Evolutionary conservation across 1,139 yeast genomes (phyloP).

Genomic region (Pichia sp.): DNA sequence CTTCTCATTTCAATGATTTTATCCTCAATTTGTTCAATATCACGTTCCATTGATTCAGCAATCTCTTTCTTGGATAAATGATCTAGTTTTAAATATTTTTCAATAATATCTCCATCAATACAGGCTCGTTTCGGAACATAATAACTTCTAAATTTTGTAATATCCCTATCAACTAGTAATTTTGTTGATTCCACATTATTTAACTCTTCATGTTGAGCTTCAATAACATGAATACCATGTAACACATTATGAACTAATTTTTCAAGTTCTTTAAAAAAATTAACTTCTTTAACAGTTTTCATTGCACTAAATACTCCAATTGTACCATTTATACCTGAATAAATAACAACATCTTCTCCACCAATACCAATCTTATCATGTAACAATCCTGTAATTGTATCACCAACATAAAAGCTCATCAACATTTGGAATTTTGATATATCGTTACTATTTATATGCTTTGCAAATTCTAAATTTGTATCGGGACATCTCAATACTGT

Average conservation of each 20-base stretch:
- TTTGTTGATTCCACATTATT: constrained; percentile 11
- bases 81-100: constrained; percentile 40
- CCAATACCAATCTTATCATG: constrained; percentile 52
- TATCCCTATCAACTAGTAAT: constrained; percentile 57
- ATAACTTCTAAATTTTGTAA: constrained; percentile 62
- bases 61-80: constrained; percentile 39
- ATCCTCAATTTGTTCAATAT: constrained; percentile 54
- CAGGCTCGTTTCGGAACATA: constrained; percentile 71
- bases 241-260: constrained; percentile 37
- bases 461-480: constrained; percentile 36
- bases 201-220: constrained; percentile 2
- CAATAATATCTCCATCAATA: constrained; percentile 85
- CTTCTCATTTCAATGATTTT: constrained; percentile 55
- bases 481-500: constrained; percentile 58
- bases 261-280: constrained; percentile 53
- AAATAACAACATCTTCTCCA: constrained; percentile 60
- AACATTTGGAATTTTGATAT: constrained; percentile 40
- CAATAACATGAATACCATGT: constrained; percentile 6
- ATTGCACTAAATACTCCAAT: constrained; percentile 71
- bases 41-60: constrained; percentile 48
- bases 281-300: constrained; percentile 54
- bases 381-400: constrained; percentile 58
- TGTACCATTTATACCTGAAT: constrained; percentile 76
- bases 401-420: constrained; percentile 64
- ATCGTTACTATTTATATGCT: constrained; percentile 41